phyloP scores from a whole-genome alignment of 441 rosid genomes.

The Hura crepitans region DNA sequence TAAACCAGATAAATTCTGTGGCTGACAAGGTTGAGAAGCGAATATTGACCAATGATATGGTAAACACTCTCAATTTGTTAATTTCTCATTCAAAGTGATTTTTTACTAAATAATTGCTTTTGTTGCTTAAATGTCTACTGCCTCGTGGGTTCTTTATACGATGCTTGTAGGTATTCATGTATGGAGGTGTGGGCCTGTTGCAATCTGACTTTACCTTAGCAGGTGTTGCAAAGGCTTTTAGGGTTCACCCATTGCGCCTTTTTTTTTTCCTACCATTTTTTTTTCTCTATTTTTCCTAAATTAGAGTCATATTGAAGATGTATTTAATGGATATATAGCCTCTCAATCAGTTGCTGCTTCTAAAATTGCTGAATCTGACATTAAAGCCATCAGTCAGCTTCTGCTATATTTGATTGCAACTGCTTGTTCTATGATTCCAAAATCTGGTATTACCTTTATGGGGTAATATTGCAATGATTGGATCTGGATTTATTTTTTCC shows the following conservation, averaged over 20 bases:
- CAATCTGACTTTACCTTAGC: constrained; percentile 90
- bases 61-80: constrained; percentile 28
- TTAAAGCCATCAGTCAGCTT: not conserved
- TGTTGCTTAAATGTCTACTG: constrained; percentile 6
- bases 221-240: constrained; percentile 96
- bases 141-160: constrained; percentile 1
- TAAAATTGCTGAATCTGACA: constrained; percentile 1
- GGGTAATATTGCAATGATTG: constrained; percentile 15
- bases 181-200: constrained; percentile 94
- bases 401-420: not conserved
- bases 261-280: constrained; percentile 5
- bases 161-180: constrained; percentile 63
- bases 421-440: not conserved
- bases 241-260: constrained; percentile 79
- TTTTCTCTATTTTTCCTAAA: not conserved
- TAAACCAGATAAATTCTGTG: constrained; percentile 81
- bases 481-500: constrained; percentile 17
- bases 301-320: not conserved
- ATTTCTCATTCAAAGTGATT: not conserved
- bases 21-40: constrained; percentile 88
- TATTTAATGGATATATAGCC: not conserved
- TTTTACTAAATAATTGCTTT: not conserved
- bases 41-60: constrained; percentile 75
- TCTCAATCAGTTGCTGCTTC: not conserved
- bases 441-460: constrained; percentile 3